Conservation (phyloP, 1,284 basidiomycete species). For the Coniferiporia sulphurascens region DNA sequence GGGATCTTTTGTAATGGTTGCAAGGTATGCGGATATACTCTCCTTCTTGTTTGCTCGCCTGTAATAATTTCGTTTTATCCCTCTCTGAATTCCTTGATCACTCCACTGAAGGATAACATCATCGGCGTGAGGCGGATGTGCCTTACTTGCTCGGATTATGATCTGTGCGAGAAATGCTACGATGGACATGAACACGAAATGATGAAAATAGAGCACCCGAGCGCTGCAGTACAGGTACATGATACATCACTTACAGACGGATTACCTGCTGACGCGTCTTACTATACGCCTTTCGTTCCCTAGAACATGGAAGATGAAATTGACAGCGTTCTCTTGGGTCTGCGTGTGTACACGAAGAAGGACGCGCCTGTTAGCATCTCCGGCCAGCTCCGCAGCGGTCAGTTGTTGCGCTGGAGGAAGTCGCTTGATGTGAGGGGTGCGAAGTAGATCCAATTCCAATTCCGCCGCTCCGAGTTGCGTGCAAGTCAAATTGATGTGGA, state of each 20-base stretch:
- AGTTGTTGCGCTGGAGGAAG: constrained; percentile 17
- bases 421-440: not conserved
- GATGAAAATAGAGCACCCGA: constrained; percentile 20
- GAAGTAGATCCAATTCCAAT: too few species aligned
- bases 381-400: constrained; percentile 22
- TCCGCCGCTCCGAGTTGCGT: too few species aligned
- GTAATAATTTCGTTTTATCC: not conserved
- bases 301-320: constrained; percentile 17
- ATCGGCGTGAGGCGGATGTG: constrained; percentile 20
- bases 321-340: constrained; percentile 20
- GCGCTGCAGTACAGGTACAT: constrained; percentile 13
- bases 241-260: too few species aligned
- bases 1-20: constrained; percentile 10
- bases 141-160: constrained; percentile 17
- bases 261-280: not conserved
- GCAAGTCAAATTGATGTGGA: too few species aligned
- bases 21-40: constrained; percentile 2
- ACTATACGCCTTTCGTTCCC: not conserved
- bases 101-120: constrained; percentile 1
- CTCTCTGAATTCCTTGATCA: not conserved
- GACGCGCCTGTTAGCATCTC: constrained; percentile 20
- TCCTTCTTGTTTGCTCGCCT: not conserved
- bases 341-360: constrained; percentile 21
- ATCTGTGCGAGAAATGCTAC: constrained; percentile 22
- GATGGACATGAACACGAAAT: constrained; percentile 20